Conservation (phyloP, 2,329 filamentous ascomycete species). For the Trichophyton schoenleinii region DNA sequence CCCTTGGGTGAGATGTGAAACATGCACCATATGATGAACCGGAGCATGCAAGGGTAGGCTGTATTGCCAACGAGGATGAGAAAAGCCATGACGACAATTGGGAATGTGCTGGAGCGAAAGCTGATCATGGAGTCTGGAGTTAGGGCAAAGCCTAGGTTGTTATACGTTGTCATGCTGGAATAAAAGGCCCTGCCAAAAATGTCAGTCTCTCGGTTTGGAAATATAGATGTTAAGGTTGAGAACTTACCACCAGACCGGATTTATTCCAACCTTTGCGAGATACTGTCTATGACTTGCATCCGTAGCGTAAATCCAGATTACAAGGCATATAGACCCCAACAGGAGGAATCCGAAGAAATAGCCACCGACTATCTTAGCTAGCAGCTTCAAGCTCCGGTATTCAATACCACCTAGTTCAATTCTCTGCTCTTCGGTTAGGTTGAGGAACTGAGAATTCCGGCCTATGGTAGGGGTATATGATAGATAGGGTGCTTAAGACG, state of each 20-base stretch:
- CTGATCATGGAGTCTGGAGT: conserved; percentile 44
- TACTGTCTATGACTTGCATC: conserved; percentile 30
- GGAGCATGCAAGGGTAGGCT: conserved; percentile 43
- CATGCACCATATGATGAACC: conserved; percentile 46
- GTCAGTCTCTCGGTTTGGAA: conserved; percentile 61
- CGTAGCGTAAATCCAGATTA: conserved; percentile 37
- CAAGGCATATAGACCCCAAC: conserved; percentile 37
- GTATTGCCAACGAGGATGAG: conserved; percentile 31
- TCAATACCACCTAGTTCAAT: conserved; percentile 42
- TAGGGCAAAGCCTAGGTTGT: conserved; percentile 44
- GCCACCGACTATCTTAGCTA: conserved; percentile 38
- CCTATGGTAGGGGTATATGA: conserved; percentile 35
- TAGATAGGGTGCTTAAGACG: conserved; percentile 27
- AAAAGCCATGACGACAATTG: conserved; percentile 29
- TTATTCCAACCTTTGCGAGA: conserved; percentile 29
- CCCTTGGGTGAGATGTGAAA: conserved; percentile 35
- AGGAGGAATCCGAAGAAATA: conserved; percentile 38
- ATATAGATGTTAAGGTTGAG: conserved; percentile 52
- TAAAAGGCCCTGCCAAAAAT: conserved; percentile 42
- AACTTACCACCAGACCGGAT: conserved; percentile 39
- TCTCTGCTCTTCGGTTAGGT: conserved; percentile 31
- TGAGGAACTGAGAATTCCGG: conserved; percentile 36
- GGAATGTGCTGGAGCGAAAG: conserved; percentile 35
- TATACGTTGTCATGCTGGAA: conserved; percentile 40
- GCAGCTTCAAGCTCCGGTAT: conserved; percentile 39